Base-by-base conservation (phyloP, 306 rosid species). In the Mucuna pruriens region DNA sequence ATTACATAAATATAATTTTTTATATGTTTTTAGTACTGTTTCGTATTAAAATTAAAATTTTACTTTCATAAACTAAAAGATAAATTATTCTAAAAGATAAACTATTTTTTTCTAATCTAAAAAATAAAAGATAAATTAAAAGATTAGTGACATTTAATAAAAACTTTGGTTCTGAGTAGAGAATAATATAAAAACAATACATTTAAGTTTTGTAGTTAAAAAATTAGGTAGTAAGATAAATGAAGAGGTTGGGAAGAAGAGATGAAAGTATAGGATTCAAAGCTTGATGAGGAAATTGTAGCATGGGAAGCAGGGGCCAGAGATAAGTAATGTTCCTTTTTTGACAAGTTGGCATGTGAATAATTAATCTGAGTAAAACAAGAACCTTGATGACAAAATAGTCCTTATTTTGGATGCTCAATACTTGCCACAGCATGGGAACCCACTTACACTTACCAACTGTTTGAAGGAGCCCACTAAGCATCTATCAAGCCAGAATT, bases 281-380 rank as follows among this genome's bases (percentile, higher is more conserved):
- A 81, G 20, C 9, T 9, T 44, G 73, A 60, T 29, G 31, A 29
- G 31, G 2, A 29, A 29, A 29, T 29, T 29, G 2, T 29, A 29
- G 31, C 31, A 29, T 66, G 64, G 85, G 73, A 48, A 22, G 55
- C 22, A 3, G 7, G 46, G 80, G 42, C 62, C 80, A 49, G 11
- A 19, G 51, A 62, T 23, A 71, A 55, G 11, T 49, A 33, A 8
- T 78, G 52, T 29, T 38, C 4, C 48, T 68, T 51, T 45, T 48
- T 34, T 45, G 57, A 65, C 72, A 51, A 57, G 42, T 80, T 79
- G 78, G 58, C 90, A 83, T 81, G 85, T 79, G 89, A 60, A 48
- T 36, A 44, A 48, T 65, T 6, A 45, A 34, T 62, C 12, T 22
- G 20, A 48, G 54, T 8, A 82, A 70, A 52, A 5, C 36, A n/a